Evolutionary conservation across 495 filamentous ascomycete species (phyloP).

Genomic region (Parathielavia hyrcaniae): DNA sequence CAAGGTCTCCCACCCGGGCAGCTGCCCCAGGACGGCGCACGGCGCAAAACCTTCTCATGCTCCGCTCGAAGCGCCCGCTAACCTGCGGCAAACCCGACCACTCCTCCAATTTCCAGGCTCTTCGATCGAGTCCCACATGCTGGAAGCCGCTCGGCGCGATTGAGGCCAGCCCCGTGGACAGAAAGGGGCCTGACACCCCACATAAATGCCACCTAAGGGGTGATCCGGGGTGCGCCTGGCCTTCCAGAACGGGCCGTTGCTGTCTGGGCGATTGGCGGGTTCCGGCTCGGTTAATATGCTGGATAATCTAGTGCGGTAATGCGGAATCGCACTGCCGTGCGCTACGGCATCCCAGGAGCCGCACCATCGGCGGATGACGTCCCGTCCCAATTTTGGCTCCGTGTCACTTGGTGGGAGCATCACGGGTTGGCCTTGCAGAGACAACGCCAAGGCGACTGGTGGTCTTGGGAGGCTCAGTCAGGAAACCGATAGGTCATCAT

Average conservation of each 20-base stretch:
- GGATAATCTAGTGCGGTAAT: conserved; percentile 21
- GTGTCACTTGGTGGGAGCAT: background rate
- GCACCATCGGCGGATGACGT: conserved; percentile 19
- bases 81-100: background rate
- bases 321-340: conserved; percentile 23
- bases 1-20: background rate
- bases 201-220: conserved; percentile 19
- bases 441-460: background rate
- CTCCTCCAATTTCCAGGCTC: conserved; percentile 17
- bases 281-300: conserved; percentile 16
- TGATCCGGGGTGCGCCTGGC: conserved; percentile 15
- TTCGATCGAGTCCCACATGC: conserved; percentile 5
- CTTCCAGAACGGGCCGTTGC: conserved; percentile 17
- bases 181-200: conserved; percentile 12
- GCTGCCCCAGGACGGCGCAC: too few species aligned
- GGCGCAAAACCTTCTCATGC: background rate
- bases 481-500: background rate
- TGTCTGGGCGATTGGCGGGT: conserved; percentile 18
- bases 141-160: conserved; percentile 9
- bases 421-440: background rate
- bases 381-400: conserved; percentile 13
- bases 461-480: background rate
- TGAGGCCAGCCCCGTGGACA: conserved; percentile 20
- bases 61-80: background rate
- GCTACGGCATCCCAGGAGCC: conserved; percentile 19